Percentiles rank a stretch among this genome's conserved stretches.
phyloP scores from a whole-genome alignment of 2,329 filamentous ascomycete species.

The Mycosphaerella sp. region DNA sequence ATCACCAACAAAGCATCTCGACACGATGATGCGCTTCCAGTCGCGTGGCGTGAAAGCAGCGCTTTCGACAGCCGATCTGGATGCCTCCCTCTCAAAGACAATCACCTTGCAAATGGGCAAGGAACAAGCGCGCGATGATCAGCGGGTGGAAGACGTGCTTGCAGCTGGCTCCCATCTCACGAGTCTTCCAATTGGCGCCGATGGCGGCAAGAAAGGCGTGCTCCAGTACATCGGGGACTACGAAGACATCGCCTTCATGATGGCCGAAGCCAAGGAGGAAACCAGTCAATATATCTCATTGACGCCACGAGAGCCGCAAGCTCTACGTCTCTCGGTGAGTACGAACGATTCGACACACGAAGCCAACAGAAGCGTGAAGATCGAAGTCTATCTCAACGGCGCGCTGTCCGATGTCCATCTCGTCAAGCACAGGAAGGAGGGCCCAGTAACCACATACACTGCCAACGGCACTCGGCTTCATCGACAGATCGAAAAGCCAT shows the following conservation, averaged over 20 bases:
- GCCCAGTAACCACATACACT: constrained; percentile 2
- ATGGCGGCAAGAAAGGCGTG: constrained; percentile 20
- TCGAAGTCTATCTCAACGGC: constrained; percentile 47
- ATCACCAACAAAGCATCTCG: background rate
- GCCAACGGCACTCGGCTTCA: constrained; percentile 40
- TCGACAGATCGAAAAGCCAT: constrained; percentile 41
- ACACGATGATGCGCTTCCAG: constrained; percentile 18
- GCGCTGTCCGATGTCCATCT: constrained; percentile 32
- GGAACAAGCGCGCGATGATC: constrained; percentile 19
- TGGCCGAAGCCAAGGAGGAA: constrained; percentile 29
- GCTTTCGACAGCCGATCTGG: constrained; percentile 22
- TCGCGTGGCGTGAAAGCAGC: constrained; percentile 27
- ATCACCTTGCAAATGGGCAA: constrained; percentile 17
- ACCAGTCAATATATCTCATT: background rate
- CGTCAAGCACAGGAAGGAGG: constrained; percentile 17
- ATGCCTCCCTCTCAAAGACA: constrained; percentile 19
- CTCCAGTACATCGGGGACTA: constrained; percentile 31
- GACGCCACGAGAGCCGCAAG: constrained; percentile 7
- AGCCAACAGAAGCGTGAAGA: constrained; percentile 34
- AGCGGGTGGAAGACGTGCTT: constrained; percentile 17
- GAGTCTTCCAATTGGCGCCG: constrained; percentile 22
- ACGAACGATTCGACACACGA: constrained; percentile 6
- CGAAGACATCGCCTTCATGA: constrained; percentile 30
- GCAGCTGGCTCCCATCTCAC: constrained; percentile 13
- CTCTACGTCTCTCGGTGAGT: constrained; percentile 12